Conservation (phyloP, 2,329 filamentous ascomycete genomes). For the Pyrenophora seminiperda region DNA sequence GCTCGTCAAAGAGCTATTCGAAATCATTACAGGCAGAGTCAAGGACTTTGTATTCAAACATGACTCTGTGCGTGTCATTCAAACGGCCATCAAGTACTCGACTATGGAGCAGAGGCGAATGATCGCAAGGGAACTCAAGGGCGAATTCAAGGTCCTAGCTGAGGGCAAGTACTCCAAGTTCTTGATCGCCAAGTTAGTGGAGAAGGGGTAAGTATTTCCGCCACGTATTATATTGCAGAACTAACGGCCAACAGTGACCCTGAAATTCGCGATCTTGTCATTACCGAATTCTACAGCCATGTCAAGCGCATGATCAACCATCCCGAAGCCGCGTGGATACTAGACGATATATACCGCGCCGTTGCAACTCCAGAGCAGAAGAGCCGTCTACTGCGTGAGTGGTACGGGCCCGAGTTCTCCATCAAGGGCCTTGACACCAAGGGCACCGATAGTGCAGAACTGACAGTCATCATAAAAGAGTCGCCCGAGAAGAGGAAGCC, state of each 20-base stretch:
- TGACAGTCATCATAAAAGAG: constrained; percentile 74
- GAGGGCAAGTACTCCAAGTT: constrained; percentile 99
- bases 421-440: constrained; percentile 66
- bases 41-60: constrained; percentile 99
- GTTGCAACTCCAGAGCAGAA: constrained; percentile 87
- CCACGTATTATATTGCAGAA: neutral
- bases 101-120: constrained; percentile 80
- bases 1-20: constrained; percentile 86
- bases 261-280: constrained; percentile 84
- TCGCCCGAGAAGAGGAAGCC: constrained; percentile 84
- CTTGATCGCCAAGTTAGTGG: constrained; percentile 90
- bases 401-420: constrained; percentile 94
- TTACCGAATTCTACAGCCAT: constrained; percentile 93
- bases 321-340: constrained; percentile 93
- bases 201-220: constrained; percentile 63
- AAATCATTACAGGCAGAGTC: constrained; percentile 86
- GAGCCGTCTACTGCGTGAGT: constrained; percentile 82
- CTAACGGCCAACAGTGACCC: constrained; percentile 62
- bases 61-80: constrained; percentile 93
- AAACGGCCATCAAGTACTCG: constrained; percentile 96
- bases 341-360: constrained; percentile 93
- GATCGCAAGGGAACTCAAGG: constrained; percentile 85
- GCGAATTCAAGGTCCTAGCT: constrained; percentile 80
- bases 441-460: constrained; percentile 64
- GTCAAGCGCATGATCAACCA: constrained; percentile 94